Percentiles rank a stretch among this genome's conserved stretches.
These are phyloP conservation scores for Xylaria digitata DNA, from an alignment of 2,329 filamentous ascomycete genomes.

Conservation along the genomic window DNA sequence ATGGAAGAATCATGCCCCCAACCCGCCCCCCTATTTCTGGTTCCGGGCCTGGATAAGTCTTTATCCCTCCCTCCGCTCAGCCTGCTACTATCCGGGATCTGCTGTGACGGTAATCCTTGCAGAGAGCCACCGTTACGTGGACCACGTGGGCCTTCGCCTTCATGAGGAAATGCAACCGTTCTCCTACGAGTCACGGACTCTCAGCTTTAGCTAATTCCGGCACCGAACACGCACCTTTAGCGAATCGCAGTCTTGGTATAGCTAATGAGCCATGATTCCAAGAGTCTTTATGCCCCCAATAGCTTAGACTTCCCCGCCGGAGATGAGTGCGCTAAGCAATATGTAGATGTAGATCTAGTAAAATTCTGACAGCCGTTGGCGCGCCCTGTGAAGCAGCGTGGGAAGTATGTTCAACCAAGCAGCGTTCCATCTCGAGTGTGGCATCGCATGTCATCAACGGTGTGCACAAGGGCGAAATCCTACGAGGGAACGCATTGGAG, in stretches of 20 bases:
- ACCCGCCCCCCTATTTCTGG: background rate
- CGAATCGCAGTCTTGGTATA: background rate
- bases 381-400: background rate
- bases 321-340: constrained; percentile 9
- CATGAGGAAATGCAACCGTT: constrained; percentile 9
- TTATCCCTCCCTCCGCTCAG: constrained; percentile 19
- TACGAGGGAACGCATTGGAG: constrained; percentile 3
- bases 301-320: background rate
- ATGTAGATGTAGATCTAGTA: background rate
- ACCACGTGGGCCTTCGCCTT: constrained; percentile 15
- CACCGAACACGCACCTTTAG: background rate
- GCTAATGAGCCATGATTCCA: constrained; percentile 1
- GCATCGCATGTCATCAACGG: background rate
- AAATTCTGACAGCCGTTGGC: background rate
- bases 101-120: constrained; percentile 19
- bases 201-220: constrained; percentile 3
- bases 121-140: constrained; percentile 14
- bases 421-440: background rate
- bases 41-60: constrained; percentile 18
- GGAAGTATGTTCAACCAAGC: constrained; percentile 32
- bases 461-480: background rate
- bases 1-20: constrained; percentile 12
- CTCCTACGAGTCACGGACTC: background rate
- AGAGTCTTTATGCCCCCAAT: background rate
- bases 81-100: constrained; percentile 11